Evolutionary conservation across 768 basidiomycete species (phyloP), one percentile per base, ranked within the genome.

Genomic region (Kwoniella newhampshirensis): DNA sequence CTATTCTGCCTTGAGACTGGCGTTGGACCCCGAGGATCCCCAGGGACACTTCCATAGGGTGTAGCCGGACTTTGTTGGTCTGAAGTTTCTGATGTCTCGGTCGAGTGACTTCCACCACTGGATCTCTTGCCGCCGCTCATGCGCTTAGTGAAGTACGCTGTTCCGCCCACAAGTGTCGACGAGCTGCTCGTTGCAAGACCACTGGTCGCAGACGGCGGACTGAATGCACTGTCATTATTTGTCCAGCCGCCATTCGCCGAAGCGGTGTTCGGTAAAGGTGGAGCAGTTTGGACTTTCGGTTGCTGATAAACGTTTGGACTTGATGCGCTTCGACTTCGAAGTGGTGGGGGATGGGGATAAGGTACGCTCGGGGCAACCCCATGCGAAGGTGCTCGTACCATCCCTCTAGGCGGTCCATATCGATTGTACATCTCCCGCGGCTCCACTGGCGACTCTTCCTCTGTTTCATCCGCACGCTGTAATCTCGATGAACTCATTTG

Each of bases 1-100:
- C 60, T 62, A 45, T 57, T 59, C 43, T 62, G 63, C 21, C 65
- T 47, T 15, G 62, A 63, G 37, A 57, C 60, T 13, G 55, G 60
- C 21, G 51, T 52, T 20, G 44, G 52, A 52, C 25, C 57, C 54
- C 44, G 28, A 39, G 36, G 32, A 35, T 43, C 61, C 52, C 55
- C 52, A 13, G 61, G 51, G 4, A 61, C 49, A 52, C 28, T 64
- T 4, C 71, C 67, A 53, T 74, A 75, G n/a, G 77, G 72, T 23
- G 78, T 70, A 49, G 79, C 64, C 56, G 76, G 77, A 40, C 84
- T 70, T 81, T 84, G 65, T 32, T 61, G 59, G 45, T 58, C 56
- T 77, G 79, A 70, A 82, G 83, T 47, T 82, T 82, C 66, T 80
- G 81, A 54, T 77, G 79, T 54, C 82, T 84, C 62, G 83, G 80